Evolutionary conservation across 129 eudicot species (phyloP), one percentile per base, ranked within the genome.

Genomic region (Glebionis coronaria): DNA sequence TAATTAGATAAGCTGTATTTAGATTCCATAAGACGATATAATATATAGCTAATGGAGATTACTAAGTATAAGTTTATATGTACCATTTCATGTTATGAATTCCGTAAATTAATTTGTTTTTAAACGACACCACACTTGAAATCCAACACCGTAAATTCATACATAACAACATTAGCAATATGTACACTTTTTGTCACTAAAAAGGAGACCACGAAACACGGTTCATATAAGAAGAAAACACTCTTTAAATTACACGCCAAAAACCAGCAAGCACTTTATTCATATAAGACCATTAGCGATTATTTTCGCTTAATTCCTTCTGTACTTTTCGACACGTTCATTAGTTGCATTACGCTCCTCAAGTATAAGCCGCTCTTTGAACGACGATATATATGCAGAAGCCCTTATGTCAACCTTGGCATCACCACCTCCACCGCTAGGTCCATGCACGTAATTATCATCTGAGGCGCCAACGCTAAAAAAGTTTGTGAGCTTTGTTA

Each of bases 361-460:
- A 3, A 83, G 82, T 46, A 70, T 73, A 8, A 68, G 83, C 19
- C 87, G 55, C 75, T 88, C 79, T 70, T 85, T 85, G 53, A 88
- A 80, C 11, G 78, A 73, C 13, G 80, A 83, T 61, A 88, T 88
- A 28, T 76, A 88, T 25, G 61, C 72, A 19, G 92, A 71, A 12
- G 96, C 96, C 70, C 68, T 83, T 2, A 63, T 65, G 68, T 85
- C 96, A 9, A 85, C 87, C 20, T 63, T 67, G 12, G 73, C 77
- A 72, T 83, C 96, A 5, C 92, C 96, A 0, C 71, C 72, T 1
- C 85, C 81, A 0, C 88, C 91, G n/a, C 56, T 53, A 2, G 85
- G 80, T 31, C 87, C 86, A 53, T 84, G 88, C 40, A 75, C 83
- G 42, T 79, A 74, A 27, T 68, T 87, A 16, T 87, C 91, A 8